phyloP scores from a whole-genome alignment of 2,329 filamentous ascomycete genomes.

The Fusarium paranaense region DNA sequence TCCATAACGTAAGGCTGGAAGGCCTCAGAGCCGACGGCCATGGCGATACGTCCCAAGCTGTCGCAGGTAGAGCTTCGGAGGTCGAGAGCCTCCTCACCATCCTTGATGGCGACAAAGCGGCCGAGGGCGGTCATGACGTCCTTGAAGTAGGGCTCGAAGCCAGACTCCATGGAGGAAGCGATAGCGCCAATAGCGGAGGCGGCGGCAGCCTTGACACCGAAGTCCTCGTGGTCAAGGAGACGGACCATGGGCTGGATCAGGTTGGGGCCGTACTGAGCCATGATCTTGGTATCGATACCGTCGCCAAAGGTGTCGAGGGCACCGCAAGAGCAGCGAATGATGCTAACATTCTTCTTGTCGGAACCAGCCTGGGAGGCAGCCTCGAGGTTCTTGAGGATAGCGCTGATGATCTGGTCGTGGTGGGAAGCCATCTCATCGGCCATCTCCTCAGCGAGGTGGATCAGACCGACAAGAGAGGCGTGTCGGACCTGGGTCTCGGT shows the following conservation, averaged over 20 bases:
- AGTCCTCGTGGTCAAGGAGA: constrained; percentile 85
- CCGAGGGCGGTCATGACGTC: constrained; percentile 91
- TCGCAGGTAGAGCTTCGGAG: constrained; percentile 91
- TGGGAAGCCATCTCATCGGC: constrained; percentile 89
- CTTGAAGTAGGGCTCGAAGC: constrained; percentile 92
- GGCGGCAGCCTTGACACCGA: constrained; percentile 89
- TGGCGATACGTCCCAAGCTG: constrained; percentile 91
- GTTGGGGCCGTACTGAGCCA: constrained; percentile 83
- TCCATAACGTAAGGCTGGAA: constrained; percentile 94
- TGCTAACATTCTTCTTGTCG: constrained; percentile 82
- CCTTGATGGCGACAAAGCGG: constrained; percentile 85
- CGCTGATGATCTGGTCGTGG: constrained; percentile 85
- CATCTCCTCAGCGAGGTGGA: constrained; percentile 91
- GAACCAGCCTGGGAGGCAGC: constrained; percentile 76
- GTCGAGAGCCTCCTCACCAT: constrained; percentile 88
- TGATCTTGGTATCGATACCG: constrained; percentile 81
- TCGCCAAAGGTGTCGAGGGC: constrained; percentile 93
- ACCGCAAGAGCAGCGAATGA: constrained; percentile 89
- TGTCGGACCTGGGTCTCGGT: constrained; percentile 86
- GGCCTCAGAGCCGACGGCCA: constrained; percentile 84
- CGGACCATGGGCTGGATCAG: constrained; percentile 87
- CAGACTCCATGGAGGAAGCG: constrained; percentile 83
- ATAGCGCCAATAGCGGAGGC: constrained; percentile 92
- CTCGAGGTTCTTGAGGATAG: constrained; percentile 89
- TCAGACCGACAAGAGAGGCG: constrained; percentile 87